Base-by-base conservation (phyloP, 768 basidiomycete species). In the Auriscalpium orientale region DNA sequence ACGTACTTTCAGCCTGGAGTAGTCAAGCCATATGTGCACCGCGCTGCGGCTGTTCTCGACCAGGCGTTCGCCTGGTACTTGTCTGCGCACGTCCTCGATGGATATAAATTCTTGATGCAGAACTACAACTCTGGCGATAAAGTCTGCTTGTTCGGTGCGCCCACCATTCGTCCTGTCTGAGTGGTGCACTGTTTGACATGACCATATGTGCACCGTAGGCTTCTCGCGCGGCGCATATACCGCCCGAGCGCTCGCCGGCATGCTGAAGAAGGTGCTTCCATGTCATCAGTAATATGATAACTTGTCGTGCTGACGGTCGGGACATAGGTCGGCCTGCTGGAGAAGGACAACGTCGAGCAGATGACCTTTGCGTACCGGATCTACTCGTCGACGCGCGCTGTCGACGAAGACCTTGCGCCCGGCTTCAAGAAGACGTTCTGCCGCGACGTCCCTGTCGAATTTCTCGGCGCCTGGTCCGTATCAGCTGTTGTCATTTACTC, bases 21-120 rank as follows among this genome's bases (percentile, higher is more conserved):
- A 16, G 82, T 89, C 22, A 77, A 79, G 0, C 85, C 87, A 1
- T 1, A 83, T 8, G 82, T 80, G 57, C 66, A 72, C 49, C 79
- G 81, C 79, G 60, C 71, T 0, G 88, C 86, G 4, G 81, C 81
- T 62, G 62, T 84, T 5, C 53, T 85, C 44, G 90, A 91, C 62
- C 68, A 79, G 50, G 89, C 85, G 0, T 69, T 89, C 57, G 90
- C 89, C 20, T 89, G 86, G 87, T 89, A 85, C 63, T 72, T 90
- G 43, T 82, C 83, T 52, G 77, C 65, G 2, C 88, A 90, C 68
- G 84, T 90, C 21, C 79, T 83, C 69, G 84, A 79, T 8, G 90
- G 90, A 0, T 92, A 91, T 68, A 73, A 71, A 58, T 91, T 84
- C 67, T 70, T 91, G 51, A 90, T 91, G 89, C 77, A 85, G 58